Evolutionary conservation across 2,329 filamentous ascomycete species (phyloP).

Genomic region (Domatiomyces globalis): DNA sequence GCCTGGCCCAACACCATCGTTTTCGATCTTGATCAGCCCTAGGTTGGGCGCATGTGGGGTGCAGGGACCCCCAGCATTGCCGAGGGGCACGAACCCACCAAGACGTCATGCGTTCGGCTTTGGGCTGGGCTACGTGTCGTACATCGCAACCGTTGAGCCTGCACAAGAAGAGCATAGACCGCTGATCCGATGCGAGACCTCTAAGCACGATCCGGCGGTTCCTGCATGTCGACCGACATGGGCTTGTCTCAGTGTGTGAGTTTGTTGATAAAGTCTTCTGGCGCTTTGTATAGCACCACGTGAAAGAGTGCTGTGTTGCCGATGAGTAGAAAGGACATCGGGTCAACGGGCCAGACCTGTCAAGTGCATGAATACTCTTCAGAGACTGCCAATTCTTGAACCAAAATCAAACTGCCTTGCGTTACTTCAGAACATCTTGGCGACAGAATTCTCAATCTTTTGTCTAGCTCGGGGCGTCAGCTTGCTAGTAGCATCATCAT

Average conservation of each 20-base stretch:
- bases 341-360: conserved; percentile 2
- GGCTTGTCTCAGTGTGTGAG: conserved; percentile 65
- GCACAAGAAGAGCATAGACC: too few species aligned
- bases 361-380: conserved; percentile 68
- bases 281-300: conserved; percentile 72
- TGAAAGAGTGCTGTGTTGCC: conserved; percentile 63
- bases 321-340: background rate
- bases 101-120: background rate
- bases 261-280: conserved; percentile 51
- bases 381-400: conserved; percentile 84
- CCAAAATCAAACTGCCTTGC: conserved; percentile 57
- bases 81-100: background rate
- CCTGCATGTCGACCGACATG: conserved; percentile 32
- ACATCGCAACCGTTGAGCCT: background rate
- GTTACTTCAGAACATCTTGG: conserved; percentile 44
- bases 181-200: too few species aligned
- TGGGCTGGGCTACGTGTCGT: background rate
- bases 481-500: conserved; percentile 51
- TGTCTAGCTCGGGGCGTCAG: conserved; percentile 49
- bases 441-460: conserved; percentile 58
- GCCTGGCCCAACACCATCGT: background rate
- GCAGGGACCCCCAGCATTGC: background rate
- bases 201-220: too few species aligned
- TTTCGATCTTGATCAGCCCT: background rate
- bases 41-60: background rate